phyloP scores from a whole-genome alignment of 352 stramenopile genomes.

The Pythium sukuiense region DNA sequence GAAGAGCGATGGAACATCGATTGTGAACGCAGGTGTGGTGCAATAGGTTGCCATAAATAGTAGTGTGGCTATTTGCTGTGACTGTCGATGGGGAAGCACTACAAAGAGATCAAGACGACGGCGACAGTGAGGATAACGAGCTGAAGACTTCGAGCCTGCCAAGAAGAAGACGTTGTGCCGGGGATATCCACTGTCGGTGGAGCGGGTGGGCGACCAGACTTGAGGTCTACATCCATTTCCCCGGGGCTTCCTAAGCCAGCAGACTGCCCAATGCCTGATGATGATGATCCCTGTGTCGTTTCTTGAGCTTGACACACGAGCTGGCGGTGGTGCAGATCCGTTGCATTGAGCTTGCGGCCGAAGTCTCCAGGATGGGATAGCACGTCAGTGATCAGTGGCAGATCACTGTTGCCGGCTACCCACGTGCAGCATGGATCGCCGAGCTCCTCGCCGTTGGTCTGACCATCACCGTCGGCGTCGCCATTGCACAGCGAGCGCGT shows the following conservation, averaged over 20 bases:
- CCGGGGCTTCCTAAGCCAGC: background rate
- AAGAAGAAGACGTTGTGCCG: background rate
- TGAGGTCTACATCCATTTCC: background rate
- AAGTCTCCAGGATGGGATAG: constrained; percentile 26
- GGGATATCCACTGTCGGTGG: background rate
- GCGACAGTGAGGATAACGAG: background rate
- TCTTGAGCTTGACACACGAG: background rate
- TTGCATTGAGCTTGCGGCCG: constrained; percentile 15
- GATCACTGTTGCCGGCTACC: constrained; percentile 23
- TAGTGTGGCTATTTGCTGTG: background rate
- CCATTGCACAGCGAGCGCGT: constrained; percentile 48
- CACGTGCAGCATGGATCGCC: constrained; percentile 84
- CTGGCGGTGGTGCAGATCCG: constrained; percentile 3
- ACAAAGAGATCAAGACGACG: background rate
- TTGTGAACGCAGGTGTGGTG: background rate
- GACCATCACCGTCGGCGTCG: constrained; percentile 80
- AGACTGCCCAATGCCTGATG: background rate
- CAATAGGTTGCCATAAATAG: background rate
- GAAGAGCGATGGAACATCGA: background rate
- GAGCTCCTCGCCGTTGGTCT: constrained; percentile 84
- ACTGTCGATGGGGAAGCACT: background rate
- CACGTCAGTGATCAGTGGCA: constrained; percentile 16
- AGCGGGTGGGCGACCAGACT: background rate
- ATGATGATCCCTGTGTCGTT: background rate
- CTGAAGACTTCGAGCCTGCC: background rate